phyloP scores from a whole-genome alignment of 2,329 filamentous ascomycete species.

The Teratosphaeria nubilosa region DNA sequence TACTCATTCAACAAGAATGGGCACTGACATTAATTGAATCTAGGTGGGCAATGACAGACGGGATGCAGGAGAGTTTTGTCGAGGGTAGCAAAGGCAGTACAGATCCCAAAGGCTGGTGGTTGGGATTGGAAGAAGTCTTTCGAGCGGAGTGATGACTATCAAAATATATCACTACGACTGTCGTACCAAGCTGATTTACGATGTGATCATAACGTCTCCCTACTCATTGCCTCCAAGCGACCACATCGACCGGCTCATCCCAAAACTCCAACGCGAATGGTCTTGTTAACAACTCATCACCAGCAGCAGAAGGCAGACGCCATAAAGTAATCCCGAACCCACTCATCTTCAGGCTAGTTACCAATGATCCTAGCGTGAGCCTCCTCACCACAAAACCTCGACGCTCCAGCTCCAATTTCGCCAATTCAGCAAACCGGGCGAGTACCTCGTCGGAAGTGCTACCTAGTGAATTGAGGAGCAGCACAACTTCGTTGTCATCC shows the following conservation, averaged over 20 bases:
- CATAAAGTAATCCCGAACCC: slow-evolving; percentile 29
- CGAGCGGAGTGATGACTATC: slow-evolving; percentile 37
- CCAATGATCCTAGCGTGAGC: slow-evolving; percentile 25
- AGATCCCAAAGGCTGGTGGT: slow-evolving; percentile 54
- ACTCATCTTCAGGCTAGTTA: slow-evolving; percentile 30
- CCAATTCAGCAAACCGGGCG: slow-evolving; percentile 26
- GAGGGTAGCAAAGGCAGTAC: slow-evolving; percentile 49
- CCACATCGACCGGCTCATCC: slow-evolving; percentile 26
- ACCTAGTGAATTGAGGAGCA: slow-evolving; percentile 27
- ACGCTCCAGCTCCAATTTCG: slow-evolving; percentile 22
- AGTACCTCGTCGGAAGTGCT: slow-evolving; percentile 28
- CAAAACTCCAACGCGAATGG: slow-evolving; percentile 23
- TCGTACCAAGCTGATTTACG: not conserved
- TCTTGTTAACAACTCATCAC: slow-evolving; percentile 19
- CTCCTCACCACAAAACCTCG: slow-evolving; percentile 31
- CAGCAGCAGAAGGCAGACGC: slow-evolving; percentile 21
- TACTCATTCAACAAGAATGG: not conserved
- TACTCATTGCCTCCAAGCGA: slow-evolving; percentile 27
- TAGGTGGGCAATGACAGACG: slow-evolving; percentile 66
- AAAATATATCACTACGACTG: not conserved
- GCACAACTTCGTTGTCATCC: slow-evolving; percentile 21
- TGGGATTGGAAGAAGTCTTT: slow-evolving; percentile 59
- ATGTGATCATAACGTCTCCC: no score
- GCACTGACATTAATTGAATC: not conserved
- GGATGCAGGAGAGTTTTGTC: slow-evolving; percentile 55